phyloP scores from a whole-genome alignment of 2,329 filamentous ascomycete genomes.

The Monosporascus sp. region DNA sequence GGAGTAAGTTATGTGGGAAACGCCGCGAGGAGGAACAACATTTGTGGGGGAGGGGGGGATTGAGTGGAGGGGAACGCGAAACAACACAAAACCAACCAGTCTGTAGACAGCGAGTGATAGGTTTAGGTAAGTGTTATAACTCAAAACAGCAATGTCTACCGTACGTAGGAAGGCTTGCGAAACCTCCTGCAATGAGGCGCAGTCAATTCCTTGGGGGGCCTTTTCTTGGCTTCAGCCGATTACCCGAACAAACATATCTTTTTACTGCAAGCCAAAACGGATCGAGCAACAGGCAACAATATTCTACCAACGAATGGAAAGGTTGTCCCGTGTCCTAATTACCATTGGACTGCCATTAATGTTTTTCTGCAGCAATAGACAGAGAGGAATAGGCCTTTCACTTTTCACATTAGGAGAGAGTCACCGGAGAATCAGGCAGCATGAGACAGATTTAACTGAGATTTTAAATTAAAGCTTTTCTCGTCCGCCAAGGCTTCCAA shows the following conservation, averaged over 20 bases:
- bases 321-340: too few relatives aligned
- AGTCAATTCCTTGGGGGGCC: background rate
- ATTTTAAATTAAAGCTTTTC: background rate
- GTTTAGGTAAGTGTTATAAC: too few relatives aligned
- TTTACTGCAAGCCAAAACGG: too few relatives aligned
- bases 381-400: background rate
- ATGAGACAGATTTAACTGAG: background rate
- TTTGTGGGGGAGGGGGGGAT: background rate
- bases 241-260: too few relatives aligned
- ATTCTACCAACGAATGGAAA: too few relatives aligned
- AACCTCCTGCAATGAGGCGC: background rate
- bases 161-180: background rate
- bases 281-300: too few relatives aligned
- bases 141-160: background rate
- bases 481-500: background rate
- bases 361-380: too few relatives aligned
- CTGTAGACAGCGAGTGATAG: too few relatives aligned
- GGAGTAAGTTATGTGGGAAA: background rate
- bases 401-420: background rate
- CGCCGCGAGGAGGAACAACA: background rate
- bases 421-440: background rate
- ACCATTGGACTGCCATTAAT: too few relatives aligned
- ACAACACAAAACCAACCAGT: too few relatives aligned
- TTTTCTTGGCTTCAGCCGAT: too few relatives aligned
- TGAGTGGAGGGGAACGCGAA: background rate